Evolutionary conservation across 495 filamentous ascomycete species (phyloP).

Genomic region (Tuber indicum): DNA sequence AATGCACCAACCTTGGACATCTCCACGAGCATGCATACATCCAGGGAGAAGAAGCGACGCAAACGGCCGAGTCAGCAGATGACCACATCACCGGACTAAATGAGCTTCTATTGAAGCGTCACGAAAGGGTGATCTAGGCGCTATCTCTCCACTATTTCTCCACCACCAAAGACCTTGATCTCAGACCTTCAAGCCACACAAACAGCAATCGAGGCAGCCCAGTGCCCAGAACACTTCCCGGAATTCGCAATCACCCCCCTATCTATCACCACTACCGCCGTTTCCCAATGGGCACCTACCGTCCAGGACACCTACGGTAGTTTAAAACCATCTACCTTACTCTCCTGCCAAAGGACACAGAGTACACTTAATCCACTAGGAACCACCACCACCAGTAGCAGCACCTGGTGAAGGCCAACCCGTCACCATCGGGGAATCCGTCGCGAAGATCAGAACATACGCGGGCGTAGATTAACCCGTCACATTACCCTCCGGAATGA

Average conservation of each 20-base stretch:
- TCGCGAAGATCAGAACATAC: slow-evolving; percentile 30
- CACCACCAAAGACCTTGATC: no score
- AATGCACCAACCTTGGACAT: no score
- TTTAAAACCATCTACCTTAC: slow-evolving; percentile 21
- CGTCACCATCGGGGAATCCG: slow-evolving; percentile 6
- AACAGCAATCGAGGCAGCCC: background rate
- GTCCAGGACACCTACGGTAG: slow-evolving; percentile 17
- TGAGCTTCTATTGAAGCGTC: background rate
- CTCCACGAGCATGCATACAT: background rate
- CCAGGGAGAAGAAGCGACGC: background rate
- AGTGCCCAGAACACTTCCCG: background rate
- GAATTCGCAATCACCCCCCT: slow-evolving; percentile 9
- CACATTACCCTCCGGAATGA: slow-evolving; percentile 13
- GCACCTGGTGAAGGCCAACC: background rate
- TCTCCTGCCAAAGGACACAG: slow-evolving; percentile 13
- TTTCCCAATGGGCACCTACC: no score
- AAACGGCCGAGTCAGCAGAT: slow-evolving; percentile 9
- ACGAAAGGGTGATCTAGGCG: background rate
- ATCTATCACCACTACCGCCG: no score
- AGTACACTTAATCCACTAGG: background rate
- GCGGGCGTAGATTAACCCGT: slow-evolving; percentile 19
- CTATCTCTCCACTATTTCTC: no score
- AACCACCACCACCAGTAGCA: slow-evolving; percentile 7
- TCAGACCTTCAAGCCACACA: no score
- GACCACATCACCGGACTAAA: background rate